phyloP scores from a whole-genome alignment of 2,329 filamentous ascomycete species.

The Berkeleyomyces basicola region DNA sequence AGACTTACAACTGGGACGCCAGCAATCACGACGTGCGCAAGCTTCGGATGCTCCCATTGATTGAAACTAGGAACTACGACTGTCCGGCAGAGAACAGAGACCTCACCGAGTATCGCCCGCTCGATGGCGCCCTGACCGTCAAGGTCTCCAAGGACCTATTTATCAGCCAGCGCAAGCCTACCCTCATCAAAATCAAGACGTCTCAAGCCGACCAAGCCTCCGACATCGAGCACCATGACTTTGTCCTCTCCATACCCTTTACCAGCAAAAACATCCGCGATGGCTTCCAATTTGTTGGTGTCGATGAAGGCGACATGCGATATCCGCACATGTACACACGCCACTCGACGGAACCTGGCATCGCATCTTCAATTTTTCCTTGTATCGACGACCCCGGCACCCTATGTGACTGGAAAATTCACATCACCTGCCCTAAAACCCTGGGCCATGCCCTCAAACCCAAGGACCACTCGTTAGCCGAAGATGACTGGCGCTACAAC shows the following conservation, averaged over 20 bases:
- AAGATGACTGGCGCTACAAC: conserved; percentile 19
- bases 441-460: conserved; percentile 54
- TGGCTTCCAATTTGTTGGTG: conserved; percentile 79
- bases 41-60: conserved; percentile 43
- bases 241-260: conserved; percentile 54
- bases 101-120: conserved; percentile 37
- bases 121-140: conserved; percentile 33
- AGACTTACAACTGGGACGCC: conserved; percentile 44
- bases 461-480: conserved; percentile 19
- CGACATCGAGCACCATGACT: conserved; percentile 24
- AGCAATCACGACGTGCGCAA: conserved; percentile 61
- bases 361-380: conserved; percentile 75
- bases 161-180: conserved; percentile 21
- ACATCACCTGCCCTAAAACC: conserved; percentile 71
- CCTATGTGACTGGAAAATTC: conserved; percentile 74
- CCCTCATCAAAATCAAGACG: conserved; percentile 32
- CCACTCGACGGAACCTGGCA: conserved; percentile 61
- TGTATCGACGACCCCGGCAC: conserved; percentile 77
- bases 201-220: conserved; percentile 22
- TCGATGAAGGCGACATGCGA: conserved; percentile 59
- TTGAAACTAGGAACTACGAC: conserved; percentile 34
- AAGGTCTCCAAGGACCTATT: conserved; percentile 17
- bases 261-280: conserved; percentile 59
- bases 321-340: conserved; percentile 88
- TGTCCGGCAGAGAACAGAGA: conserved; percentile 39